Percentiles rank a stretch among this genome's conserved stretches.
phyloP scores from a whole-genome alignment of 495 filamentous ascomycete genomes.

The Podospora appendiculata region DNA sequence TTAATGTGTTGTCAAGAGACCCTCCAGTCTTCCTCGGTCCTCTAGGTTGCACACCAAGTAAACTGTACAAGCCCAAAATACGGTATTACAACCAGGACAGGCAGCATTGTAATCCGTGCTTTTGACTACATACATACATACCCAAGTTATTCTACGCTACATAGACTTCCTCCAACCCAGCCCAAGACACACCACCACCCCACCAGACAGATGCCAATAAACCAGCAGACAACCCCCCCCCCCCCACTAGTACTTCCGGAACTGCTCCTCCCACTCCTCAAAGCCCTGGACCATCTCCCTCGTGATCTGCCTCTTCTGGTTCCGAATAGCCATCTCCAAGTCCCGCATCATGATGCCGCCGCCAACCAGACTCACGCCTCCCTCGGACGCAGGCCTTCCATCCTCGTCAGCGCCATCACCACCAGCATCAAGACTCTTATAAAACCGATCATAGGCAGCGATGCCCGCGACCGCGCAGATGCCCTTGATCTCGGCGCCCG shows the following conservation, averaged over 20 bases:
- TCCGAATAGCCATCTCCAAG: conserved; percentile 53
- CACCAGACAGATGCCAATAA: too few species aligned
- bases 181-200: too few species aligned
- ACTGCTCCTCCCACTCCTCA: conserved; percentile 51
- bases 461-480: conserved; percentile 53
- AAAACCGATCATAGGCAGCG: conserved; percentile 32
- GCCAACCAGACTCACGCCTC: conserved; percentile 14
- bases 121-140: too few species aligned
- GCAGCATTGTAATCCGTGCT: too few species aligned
- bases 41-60: too few species aligned
- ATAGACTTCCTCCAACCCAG: too few species aligned
- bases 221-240: too few species aligned
- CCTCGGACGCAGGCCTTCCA: not conserved
- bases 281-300: conserved; percentile 56
- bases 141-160: too few species aligned
- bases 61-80: too few species aligned
- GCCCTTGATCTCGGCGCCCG: conserved; percentile 79
- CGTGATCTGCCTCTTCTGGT: conserved; percentile 63
- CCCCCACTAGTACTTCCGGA: conserved; percentile 17
- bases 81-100: too few species aligned
- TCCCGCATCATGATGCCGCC: conserved; percentile 52
- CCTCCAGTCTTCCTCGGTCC: too few species aligned
- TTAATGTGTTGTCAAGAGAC: too few species aligned
- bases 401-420: conserved; percentile 4
- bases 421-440: conserved; percentile 2